These are phyloP conservation scores for Wickerhamiella lipophila DNA, from an alignment of 805 yeast genomes.

Conservation along the genomic window DNA sequence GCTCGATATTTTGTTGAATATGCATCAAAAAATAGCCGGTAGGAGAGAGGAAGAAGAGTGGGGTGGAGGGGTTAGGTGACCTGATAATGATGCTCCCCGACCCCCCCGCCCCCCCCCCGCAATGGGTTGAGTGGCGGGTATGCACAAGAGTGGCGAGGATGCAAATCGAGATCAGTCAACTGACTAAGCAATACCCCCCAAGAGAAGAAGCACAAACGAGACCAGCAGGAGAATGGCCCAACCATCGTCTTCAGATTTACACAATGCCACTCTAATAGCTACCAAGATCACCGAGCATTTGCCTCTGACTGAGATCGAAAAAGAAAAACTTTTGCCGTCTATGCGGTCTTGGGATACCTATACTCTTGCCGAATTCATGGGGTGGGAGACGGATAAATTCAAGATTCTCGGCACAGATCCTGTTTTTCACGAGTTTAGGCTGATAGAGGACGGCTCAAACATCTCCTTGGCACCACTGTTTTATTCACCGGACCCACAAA, in stretches of 20 bases:
- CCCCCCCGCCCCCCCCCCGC: constrained; percentile 1
- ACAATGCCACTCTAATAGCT: neutral
- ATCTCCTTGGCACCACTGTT: constrained; percentile 3
- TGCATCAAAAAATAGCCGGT: neutral
- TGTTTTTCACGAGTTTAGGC: constrained; percentile 8
- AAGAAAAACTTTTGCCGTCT: neutral
- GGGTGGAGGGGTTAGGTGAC: neutral
- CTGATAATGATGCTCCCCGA: neutral
- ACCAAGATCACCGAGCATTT: neutral
- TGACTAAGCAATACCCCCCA: neutral
- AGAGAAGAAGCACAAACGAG: too few species aligned
- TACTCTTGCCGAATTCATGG: neutral
- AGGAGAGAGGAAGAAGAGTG: neutral
- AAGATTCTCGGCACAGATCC: constrained; percentile 1
- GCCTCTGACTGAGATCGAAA: neutral
- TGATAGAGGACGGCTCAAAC: neutral
- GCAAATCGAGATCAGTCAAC: neutral
- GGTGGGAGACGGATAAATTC: constrained; percentile 7
- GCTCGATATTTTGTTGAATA: constrained; percentile 3
- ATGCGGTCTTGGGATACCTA: constrained; percentile 8
- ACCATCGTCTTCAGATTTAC: neutral
- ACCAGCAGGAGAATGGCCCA: neutral
- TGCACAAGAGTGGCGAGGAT: neutral
- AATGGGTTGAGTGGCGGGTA: neutral
- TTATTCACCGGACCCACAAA: constrained; percentile 15